Conservation (phyloP, 1,284 basidiomycete species). For the Heterobasidion parviporum region DNA sequence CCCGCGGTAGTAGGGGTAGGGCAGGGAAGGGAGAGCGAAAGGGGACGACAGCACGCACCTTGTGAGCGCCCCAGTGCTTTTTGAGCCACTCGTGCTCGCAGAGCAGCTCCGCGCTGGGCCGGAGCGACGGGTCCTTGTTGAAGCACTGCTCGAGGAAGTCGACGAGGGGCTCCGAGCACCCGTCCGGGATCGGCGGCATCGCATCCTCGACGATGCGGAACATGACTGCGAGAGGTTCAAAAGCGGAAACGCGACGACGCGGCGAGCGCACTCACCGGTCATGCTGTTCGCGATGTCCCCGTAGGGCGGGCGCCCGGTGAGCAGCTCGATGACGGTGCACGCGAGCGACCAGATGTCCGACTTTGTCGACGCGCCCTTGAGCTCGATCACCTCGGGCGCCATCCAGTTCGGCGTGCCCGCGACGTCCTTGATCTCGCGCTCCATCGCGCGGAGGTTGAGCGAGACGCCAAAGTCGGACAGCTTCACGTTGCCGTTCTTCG, state of each 20-base stretch:
- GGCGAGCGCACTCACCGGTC: slow-evolving; percentile 46
- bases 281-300: slow-evolving; percentile 79
- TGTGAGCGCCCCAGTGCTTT: slow-evolving; percentile 67
- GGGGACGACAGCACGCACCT: slow-evolving; percentile 37
- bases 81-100: slow-evolving; percentile 90
- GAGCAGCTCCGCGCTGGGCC: slow-evolving; percentile 77
- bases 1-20: not conserved
- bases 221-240: slow-evolving; percentile 57
- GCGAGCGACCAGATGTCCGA: slow-evolving; percentile 90
- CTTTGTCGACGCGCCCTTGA: slow-evolving; percentile 67
- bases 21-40: not conserved
- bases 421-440: slow-evolving; percentile 79
- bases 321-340: slow-evolving; percentile 88
- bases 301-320: slow-evolving; percentile 90
- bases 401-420: slow-evolving; percentile 98
- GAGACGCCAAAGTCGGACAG: slow-evolving; percentile 98
- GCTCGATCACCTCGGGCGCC: slow-evolving; percentile 93
- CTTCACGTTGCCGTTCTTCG: slow-evolving; percentile 96
- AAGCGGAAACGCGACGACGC: slow-evolving; percentile 4
- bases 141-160: slow-evolving; percentile 84
- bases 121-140: slow-evolving; percentile 73
- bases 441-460: slow-evolving; percentile 95
- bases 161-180: slow-evolving; percentile 61
- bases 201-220: slow-evolving; percentile 93
- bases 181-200: slow-evolving; percentile 78